phyloP scores from a whole-genome alignment of 192 early-diverging fungal genomes.

The Gorgonomyces haynaldii region DNA sequence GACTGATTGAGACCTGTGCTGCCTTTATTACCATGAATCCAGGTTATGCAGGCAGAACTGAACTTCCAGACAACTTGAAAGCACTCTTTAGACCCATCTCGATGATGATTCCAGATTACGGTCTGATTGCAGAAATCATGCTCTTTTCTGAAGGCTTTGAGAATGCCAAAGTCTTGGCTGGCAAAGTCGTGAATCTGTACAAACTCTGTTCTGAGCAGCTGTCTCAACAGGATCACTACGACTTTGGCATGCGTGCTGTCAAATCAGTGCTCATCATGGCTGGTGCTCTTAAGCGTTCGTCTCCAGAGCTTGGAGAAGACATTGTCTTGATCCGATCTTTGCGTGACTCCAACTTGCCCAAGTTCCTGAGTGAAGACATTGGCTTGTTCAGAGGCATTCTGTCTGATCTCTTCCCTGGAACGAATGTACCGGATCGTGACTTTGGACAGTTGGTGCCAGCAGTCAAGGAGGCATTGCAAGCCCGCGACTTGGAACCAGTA shows the following conservation, averaged over 20 bases:
- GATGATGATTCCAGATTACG: conserved; percentile 59
- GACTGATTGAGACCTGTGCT: conserved; percentile 47
- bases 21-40: conserved; percentile 56
- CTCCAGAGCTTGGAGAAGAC: conserved; percentile 41
- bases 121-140: conserved; percentile 54
- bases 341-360: conserved; percentile 48
- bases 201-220: conserved; percentile 54
- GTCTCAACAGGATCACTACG: conserved; percentile 55
- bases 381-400: conserved; percentile 44
- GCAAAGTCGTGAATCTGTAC: conserved; percentile 52
- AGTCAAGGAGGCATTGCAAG: conserved; percentile 36
- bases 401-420: conserved; percentile 44
- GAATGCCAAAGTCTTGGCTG: conserved; percentile 41
- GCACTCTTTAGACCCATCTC: conserved; percentile 50
- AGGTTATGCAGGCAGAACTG: conserved; percentile 47
- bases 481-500: conserved; percentile 31
- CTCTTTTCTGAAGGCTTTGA: conserved; percentile 55
- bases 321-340: conserved; percentile 44
- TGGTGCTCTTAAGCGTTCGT: conserved; percentile 40
- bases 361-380: conserved; percentile 49
- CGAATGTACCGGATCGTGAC: conserved; percentile 37
- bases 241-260: conserved; percentile 56
- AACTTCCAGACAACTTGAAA: conserved; percentile 51
- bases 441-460: conserved; percentile 31
- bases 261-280: conserved; percentile 57